These are phyloP conservation scores for Aphanocladium album DNA, from an alignment of 2,329 filamentous ascomycete species.

Conservation along the genomic window DNA sequence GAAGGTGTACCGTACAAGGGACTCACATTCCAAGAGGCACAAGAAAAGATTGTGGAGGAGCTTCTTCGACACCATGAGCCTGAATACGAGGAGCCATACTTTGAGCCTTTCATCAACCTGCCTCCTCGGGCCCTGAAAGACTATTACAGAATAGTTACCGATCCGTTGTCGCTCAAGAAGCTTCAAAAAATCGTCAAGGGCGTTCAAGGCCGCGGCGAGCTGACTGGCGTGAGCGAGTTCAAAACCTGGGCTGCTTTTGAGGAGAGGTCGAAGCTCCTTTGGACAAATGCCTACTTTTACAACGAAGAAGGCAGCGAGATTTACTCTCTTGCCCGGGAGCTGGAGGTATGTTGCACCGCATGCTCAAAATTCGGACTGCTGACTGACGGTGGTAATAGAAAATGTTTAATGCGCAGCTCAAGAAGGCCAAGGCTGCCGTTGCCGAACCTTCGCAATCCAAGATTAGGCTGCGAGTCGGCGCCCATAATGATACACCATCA, in stretches of 20 bases:
- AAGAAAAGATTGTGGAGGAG: conserved; percentile 78
- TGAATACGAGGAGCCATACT: conserved; percentile 64
- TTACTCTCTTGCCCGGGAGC: conserved; percentile 67
- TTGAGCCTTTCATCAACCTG: conserved; percentile 71
- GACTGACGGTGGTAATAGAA: conserved; percentile 42
- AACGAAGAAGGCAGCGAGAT: conserved; percentile 91
- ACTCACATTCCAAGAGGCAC: conserved; percentile 75
- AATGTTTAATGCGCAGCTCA: conserved; percentile 63
- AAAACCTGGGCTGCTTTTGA: conserved; percentile 80
- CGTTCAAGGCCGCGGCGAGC: conserved; percentile 60
- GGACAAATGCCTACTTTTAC: conserved; percentile 83
- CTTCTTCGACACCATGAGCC: conserved; percentile 64
- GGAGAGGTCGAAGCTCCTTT: conserved; percentile 73
- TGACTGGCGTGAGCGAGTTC: conserved; percentile 62
- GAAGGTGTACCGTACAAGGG: conserved; percentile 60
- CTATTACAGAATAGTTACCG: conserved; percentile 79
- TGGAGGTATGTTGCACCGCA: conserved; percentile 56
- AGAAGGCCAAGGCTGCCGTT: conserved; percentile 66
- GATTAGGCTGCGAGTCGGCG: conserved; percentile 72
- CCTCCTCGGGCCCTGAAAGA: conserved; percentile 72
- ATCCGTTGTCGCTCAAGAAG: conserved; percentile 72
- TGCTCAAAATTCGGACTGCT: background rate
- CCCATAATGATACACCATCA: conserved; percentile 41
- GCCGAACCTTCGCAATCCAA: conserved; percentile 69
- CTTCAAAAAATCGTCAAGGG: conserved; percentile 75